Evolutionary conservation across 768 basidiomycete species (phyloP), one percentile per base, ranked within the genome.

Genomic region (Jaapia argillacea): DNA sequence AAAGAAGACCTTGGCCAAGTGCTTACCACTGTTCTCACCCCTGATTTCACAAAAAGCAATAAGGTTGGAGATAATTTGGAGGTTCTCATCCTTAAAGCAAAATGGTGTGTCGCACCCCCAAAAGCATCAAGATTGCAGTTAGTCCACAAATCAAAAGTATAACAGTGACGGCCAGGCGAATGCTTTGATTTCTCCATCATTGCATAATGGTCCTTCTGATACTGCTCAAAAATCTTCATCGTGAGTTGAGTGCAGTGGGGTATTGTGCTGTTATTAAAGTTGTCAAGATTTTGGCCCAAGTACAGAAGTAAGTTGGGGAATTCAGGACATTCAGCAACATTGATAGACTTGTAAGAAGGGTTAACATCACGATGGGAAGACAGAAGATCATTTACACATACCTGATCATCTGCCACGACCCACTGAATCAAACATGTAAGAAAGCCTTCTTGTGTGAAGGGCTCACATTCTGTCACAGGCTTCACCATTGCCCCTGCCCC

Each of bases 401-500:
- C 47, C 47, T 48, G 47, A 36, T 48, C 47, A 37, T 45, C 44
- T 3, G 31, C 40, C 16, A 36, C 44, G 3, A 45, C 24, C 55
- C 55, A 59, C 12, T 42, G 48, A 6, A 50, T 37, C 0, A 59
- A 46, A 2, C 46, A 26, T 10, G 55, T 45, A 22, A 48, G 45
- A 31, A 58, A 58, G 3, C 50, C 48, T 1, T 40, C 40, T 3
- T 51, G 2, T 12, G 51, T 46, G 33, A 56, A 56, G n/a, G 43
- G 44, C 18, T 21, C 28, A 4, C 37, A 22, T 42, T 21, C 28
- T n/a, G n/a, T n/a, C n/a, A n/a, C n/a, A n/a, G n/a, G n/a, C n/a
- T n/a, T n/a, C n/a, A n/a, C n/a, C n/a, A n/a, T n/a, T n/a, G n/a
- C n/a, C n/a, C n/a, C n/a, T n/a, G n/a, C n/a, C n/a, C n/a, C n/a